A percentile compares a stretch with the other conserved stretches of the same genome.
These are phyloP conservation scores for Linanthus parryae DNA, from an alignment of 148 eudicot genomes.

Conservation along the genomic window DNA sequence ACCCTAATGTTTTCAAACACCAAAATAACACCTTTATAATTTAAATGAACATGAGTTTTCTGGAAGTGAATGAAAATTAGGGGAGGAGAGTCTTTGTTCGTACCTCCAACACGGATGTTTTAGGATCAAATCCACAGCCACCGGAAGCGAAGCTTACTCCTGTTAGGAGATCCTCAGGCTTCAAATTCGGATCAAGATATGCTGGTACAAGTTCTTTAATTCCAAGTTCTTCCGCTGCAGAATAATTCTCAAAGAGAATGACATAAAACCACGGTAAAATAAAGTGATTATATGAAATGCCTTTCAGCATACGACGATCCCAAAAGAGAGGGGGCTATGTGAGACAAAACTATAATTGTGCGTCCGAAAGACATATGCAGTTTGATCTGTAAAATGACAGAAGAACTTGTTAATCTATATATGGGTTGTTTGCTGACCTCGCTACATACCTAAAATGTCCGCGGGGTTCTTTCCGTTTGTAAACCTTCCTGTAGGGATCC, in stretches of 20 bases:
- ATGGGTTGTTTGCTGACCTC: not conserved
- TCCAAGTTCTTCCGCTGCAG: conserved; percentile 8
- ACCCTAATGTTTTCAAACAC: not conserved
- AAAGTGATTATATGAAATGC: not conserved
- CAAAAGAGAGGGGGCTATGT: conserved; percentile 2
- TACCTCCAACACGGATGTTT: conserved; percentile 33
- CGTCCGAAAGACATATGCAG: not conserved
- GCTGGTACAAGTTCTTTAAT: conserved; percentile 36
- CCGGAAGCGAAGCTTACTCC: conserved; percentile 50
- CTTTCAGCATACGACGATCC: conserved; percentile 19
- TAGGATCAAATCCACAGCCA: conserved; percentile 36
- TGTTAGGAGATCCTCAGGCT: conserved; percentile 26
- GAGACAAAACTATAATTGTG: not conserved
- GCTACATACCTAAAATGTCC: conserved; percentile 48
- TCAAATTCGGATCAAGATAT: conserved; percentile 33
- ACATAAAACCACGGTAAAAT: not conserved
- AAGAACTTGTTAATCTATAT: not conserved
- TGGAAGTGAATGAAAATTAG: not conserved
- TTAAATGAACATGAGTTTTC: not conserved
- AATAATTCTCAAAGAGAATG: not conserved
- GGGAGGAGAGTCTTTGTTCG: not conserved
- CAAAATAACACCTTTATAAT: not conserved
- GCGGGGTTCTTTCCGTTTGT: conserved; percentile 58
- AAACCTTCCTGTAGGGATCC: conserved; percentile 54
- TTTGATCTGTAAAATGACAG: not conserved